A percentile compares a stretch with the other conserved stretches of the same genome.
Conservation (phyloP, 352 stramenopile species). For the Pythium sp. region DNA sequence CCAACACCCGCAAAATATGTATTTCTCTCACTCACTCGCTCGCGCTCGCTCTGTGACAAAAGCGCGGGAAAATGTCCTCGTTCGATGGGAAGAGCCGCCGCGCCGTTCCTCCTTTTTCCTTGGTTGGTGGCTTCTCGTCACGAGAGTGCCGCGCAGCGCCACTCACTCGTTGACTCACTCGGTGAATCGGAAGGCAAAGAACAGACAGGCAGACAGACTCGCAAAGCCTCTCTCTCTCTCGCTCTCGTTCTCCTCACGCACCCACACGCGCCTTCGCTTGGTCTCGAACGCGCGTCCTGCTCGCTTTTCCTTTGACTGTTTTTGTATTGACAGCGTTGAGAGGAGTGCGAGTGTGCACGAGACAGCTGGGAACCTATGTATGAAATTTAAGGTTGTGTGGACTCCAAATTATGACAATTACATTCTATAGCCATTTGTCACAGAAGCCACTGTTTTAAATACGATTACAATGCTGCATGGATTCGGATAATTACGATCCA, state of each 20-base stretch:
- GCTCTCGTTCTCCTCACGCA: not conserved
- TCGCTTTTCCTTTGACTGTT: constrained; percentile 7
- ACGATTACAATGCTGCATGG: too few species aligned
- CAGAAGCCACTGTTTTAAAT: too few species aligned
- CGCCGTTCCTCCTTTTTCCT: not conserved
- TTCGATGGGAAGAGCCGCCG: not conserved
- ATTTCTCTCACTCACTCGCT: not conserved
- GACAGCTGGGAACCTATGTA: too few species aligned
- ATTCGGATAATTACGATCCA: not conserved
- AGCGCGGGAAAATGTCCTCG: not conserved
- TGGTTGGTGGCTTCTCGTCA: not conserved
- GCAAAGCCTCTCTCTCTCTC: not conserved
- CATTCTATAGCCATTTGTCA: too few species aligned
- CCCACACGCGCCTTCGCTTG: not conserved
- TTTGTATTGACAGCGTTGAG: constrained; percentile 4
- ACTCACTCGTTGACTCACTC: not conserved
- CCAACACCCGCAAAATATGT: not conserved
- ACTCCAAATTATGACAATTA: too few species aligned
- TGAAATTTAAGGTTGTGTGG: too few species aligned
- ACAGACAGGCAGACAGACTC: not conserved
- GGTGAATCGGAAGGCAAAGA: not conserved
- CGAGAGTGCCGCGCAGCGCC: not conserved
- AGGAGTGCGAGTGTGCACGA: not conserved
- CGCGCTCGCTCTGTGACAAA: not conserved
- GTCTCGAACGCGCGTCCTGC: not conserved